A percentile compares a stretch with the other conserved stretches of the same genome.
Conservation (phyloP, 108 stramenopile species). For the Cyclotella baltica region DNA sequence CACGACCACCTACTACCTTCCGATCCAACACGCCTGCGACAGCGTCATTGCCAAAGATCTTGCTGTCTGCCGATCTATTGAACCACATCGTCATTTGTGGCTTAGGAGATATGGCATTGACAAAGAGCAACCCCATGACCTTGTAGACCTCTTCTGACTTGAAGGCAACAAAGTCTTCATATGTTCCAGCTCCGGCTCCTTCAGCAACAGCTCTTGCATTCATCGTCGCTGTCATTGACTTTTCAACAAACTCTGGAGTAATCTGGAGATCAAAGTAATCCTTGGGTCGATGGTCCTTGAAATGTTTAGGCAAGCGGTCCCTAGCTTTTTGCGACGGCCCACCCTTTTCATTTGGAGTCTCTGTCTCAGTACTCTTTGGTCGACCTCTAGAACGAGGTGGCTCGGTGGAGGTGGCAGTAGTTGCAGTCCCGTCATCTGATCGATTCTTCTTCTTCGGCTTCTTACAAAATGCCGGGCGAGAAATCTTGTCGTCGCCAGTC, state of each 20-base stretch:
- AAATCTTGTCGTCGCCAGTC: not conserved
- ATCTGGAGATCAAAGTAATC: slow-evolving; percentile 7
- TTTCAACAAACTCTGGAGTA: slow-evolving; percentile 3
- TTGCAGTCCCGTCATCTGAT: no score
- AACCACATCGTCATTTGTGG: slow-evolving; percentile 7
- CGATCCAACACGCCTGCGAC: not conserved
- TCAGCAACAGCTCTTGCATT: slow-evolving; percentile 1
- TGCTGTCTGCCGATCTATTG: not conserved
- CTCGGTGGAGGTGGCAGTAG: no score
- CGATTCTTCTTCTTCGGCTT: no score
- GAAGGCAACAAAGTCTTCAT: slow-evolving; percentile 18
- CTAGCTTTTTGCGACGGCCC: not conserved
- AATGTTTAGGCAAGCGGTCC: not conserved
- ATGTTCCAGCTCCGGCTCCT: not conserved
- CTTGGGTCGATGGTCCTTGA: not conserved
- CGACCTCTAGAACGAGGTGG: no score
- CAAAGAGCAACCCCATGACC: slow-evolving; percentile 14
- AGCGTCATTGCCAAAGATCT: not conserved
- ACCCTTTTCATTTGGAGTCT: not conserved
- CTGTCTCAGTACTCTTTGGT: no score
- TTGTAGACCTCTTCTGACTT: slow-evolving; percentile 9
- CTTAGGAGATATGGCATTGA: slow-evolving; percentile 11
- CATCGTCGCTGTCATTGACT: not conserved
- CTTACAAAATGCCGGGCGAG: no score
- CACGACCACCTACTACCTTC: not conserved